Evolutionary conservation across 805 yeast species (phyloP).

Genomic region (Myxozyma nipponensis): DNA sequence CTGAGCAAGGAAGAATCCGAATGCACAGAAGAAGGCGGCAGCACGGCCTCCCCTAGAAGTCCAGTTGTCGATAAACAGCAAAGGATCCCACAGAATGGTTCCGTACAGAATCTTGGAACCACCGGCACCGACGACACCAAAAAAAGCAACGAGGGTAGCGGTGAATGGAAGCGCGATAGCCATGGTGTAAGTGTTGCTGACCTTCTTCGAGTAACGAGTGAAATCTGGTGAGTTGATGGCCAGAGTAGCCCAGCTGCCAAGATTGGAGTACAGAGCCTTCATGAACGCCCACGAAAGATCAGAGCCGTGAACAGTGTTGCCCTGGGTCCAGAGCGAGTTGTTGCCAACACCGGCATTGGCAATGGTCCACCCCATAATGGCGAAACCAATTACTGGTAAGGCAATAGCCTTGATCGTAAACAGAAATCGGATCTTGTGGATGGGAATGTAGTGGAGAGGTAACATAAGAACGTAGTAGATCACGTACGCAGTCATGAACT

Average conservation of each 20-base stretch:
- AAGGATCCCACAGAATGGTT: constrained; percentile 48
- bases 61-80: constrained; percentile 42
- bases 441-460: constrained; percentile 23
- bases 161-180: constrained; percentile 39
- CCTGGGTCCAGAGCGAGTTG: constrained; percentile 18
- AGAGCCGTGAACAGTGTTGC: constrained; percentile 34
- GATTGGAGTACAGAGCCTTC: constrained; percentile 41
- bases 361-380: constrained; percentile 23
- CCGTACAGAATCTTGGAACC: constrained; percentile 44
- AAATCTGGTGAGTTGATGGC: constrained; percentile 44
- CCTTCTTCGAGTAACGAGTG: constrained; percentile 41
- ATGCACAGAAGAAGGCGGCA: constrained; percentile 46
- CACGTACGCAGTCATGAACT: constrained; percentile 25
- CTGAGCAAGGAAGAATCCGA: constrained; percentile 39
- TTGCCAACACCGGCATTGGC: constrained; percentile 17
- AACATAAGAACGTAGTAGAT: constrained; percentile 17
- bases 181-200: constrained; percentile 39
- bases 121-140: constrained; percentile 47
- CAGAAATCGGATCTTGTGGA: constrained; percentile 14
- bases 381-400: constrained; percentile 20
- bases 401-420: constrained; percentile 21
- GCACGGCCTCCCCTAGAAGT: constrained; percentile 42
- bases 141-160: constrained; percentile 46
- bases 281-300: constrained; percentile 44
- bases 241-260: constrained; percentile 42